phyloP scores from a whole-genome alignment of 306 rosid genomes.

The Rosa lucieae region DNA sequence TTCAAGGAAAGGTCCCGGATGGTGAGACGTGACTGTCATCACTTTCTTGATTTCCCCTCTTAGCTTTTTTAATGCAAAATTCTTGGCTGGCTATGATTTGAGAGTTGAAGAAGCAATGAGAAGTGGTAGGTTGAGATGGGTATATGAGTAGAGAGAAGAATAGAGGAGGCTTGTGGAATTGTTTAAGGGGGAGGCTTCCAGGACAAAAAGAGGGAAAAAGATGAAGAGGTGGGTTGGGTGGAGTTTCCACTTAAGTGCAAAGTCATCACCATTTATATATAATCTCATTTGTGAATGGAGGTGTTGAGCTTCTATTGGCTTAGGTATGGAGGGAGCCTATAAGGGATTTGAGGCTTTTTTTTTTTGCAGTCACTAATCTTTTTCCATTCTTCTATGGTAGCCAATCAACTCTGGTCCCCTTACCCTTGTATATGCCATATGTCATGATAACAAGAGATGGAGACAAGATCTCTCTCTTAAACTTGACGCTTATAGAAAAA shows the following conservation, averaged over 20 bases:
- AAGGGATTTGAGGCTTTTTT: neutral
- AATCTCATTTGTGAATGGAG: constrained; percentile 1
- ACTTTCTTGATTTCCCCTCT: constrained; percentile 23
- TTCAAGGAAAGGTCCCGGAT: constrained; percentile 67
- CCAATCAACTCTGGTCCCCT: constrained; percentile 4
- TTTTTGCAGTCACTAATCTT: neutral
- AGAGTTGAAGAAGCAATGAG: constrained; percentile 33
- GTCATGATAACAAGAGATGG: neutral
- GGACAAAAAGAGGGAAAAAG: constrained; percentile 2
- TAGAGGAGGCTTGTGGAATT: neutral
- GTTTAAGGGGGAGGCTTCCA: neutral
- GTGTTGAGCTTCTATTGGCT: neutral
- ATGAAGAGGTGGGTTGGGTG: constrained; percentile 11
- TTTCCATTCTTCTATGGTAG: neutral
- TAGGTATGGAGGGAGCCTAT: neutral
- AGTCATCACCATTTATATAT: constrained; percentile 6
- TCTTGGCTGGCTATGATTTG: constrained; percentile 31
- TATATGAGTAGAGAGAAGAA: constrained; percentile 6
- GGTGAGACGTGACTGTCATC: constrained; percentile 71
- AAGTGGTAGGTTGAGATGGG: constrained; percentile 39
- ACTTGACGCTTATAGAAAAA: neutral
- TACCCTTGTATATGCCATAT: neutral
- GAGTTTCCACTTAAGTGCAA: neutral
- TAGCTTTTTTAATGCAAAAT: neutral
- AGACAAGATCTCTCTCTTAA: neutral